These are phyloP conservation scores for Silene coronaria DNA, from an alignment of 179 eudicot genomes.

Conservation along the genomic window DNA sequence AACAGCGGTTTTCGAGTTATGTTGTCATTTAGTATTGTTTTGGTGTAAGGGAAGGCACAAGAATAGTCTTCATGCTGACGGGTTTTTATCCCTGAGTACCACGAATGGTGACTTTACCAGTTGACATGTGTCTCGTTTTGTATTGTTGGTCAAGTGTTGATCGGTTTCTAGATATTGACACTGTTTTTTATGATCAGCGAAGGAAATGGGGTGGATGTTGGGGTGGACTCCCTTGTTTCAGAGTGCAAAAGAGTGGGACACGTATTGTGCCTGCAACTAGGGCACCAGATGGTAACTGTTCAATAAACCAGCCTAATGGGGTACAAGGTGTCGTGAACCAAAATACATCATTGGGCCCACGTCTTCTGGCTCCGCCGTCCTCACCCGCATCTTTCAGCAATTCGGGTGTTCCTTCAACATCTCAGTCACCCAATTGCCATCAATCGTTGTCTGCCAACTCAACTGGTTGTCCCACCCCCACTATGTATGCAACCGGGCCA, in stretches of 20 bases:
- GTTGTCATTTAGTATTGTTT: no score
- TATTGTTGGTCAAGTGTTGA: no score
- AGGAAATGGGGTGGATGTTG: conserved; percentile 89
- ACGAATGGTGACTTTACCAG: no score
- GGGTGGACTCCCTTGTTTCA: conserved; percentile 76
- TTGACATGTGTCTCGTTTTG: no score
- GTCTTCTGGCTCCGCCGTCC: conserved; percentile 93
- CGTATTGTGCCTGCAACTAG: conserved; percentile 91
- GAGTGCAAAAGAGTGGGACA: conserved; percentile 74
- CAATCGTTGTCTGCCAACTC: conserved; percentile 63
- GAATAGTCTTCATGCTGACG: no score
- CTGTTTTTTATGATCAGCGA: conserved; percentile 42
- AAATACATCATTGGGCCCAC: conserved; percentile 49
- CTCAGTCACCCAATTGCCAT: conserved; percentile 80
- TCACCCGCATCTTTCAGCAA: conserved; percentile 91
- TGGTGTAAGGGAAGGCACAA: no score
- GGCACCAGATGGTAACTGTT: conserved; percentile 54
- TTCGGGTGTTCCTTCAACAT: conserved; percentile 82
- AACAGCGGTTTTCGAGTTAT: no score
- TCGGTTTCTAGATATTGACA: conserved; percentile 11
- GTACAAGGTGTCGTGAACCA: conserved; percentile 58
- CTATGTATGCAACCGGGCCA: conserved; percentile 88
- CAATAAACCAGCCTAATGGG: conserved; percentile 57
- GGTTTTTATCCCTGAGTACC: no score
- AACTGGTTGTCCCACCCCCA: conserved; percentile 72